A percentile compares a stretch with the other conserved stretches of the same genome.
Conservation (phyloP, 805 yeast genomes). For the Schwanniomyces sp. region DNA sequence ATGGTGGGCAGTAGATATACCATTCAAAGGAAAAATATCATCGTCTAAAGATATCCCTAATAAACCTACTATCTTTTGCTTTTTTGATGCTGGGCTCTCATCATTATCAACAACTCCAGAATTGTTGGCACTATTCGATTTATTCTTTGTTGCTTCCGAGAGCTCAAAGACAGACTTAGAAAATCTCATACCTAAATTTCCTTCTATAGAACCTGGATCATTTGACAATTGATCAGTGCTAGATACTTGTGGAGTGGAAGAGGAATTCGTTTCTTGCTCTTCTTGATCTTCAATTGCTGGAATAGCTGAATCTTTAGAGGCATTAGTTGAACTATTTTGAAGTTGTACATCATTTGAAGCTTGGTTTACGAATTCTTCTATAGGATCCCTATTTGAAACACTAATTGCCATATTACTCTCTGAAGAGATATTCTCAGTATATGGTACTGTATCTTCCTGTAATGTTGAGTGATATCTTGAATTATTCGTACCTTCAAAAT, state of each 20-base stretch:
- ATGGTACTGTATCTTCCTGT: too few relatives aligned
- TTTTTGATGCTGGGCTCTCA: slow-evolving; percentile 5
- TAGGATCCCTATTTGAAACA: too few relatives aligned
- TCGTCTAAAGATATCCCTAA: slow-evolving; percentile 21
- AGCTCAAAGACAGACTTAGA: slow-evolving; percentile 20
- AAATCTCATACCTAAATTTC: slow-evolving; percentile 5
- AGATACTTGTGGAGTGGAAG: not conserved
- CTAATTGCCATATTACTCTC: too few relatives aligned
- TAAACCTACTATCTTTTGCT: slow-evolving; percentile 18
- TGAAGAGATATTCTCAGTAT: too few relatives aligned
- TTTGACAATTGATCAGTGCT: not conserved
- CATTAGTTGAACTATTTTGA: too few relatives aligned
- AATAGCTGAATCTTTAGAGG: too few relatives aligned
- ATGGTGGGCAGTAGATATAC: not conserved
- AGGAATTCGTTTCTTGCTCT: not conserved
- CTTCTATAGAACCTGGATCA: not conserved
- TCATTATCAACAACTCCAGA: not conserved
- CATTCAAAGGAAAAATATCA: not conserved
- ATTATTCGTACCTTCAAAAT: too few relatives aligned
- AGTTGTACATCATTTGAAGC: too few relatives aligned
- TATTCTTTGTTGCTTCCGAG: slow-evolving; percentile 2
- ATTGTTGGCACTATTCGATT: slow-evolving; percentile 1
- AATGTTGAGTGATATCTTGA: too few relatives aligned
- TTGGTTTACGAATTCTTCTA: too few relatives aligned
- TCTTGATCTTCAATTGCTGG: too few relatives aligned